Conservation (phyloP, 2,329 filamentous ascomycete species). For the Alternaria sp. region DNA sequence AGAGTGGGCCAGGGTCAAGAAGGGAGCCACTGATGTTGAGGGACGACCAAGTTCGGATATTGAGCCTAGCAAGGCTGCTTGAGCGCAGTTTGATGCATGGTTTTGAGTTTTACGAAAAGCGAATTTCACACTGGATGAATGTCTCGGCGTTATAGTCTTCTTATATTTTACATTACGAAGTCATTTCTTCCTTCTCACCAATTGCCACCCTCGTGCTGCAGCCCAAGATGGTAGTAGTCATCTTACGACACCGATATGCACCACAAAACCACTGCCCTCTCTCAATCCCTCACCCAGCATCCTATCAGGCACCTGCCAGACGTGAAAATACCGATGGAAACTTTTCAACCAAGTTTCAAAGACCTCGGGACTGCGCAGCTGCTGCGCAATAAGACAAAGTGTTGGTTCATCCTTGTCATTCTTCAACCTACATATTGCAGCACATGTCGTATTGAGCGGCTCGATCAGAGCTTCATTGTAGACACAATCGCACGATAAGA, state of each 20-base stretch:
- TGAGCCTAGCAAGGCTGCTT: constrained; percentile 16
- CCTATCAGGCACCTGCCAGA: constrained; percentile 76
- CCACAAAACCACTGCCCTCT: constrained; percentile 75
- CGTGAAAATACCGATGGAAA: constrained; percentile 70
- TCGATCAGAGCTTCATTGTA: constrained; percentile 88
- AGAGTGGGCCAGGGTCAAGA: constrained; percentile 49
- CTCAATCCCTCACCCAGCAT: constrained; percentile 65
- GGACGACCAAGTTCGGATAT: constrained; percentile 19
- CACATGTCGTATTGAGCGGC: constrained; percentile 82
- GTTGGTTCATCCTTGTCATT: constrained; percentile 55
- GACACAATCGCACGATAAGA: constrained; percentile 91
- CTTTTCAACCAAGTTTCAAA: constrained; percentile 80
- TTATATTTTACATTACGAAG: neutral
- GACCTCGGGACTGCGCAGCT: constrained; percentile 82
- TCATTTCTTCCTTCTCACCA: neutral
- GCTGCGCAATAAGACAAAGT: constrained; percentile 84
- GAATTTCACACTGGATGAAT: neutral
- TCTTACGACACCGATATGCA: constrained; percentile 70
- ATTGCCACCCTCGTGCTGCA: neutral
- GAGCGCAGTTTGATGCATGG: neutral
- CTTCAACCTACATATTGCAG: constrained; percentile 72
- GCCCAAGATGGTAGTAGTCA: constrained; percentile 4
- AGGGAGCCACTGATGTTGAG: constrained; percentile 27
- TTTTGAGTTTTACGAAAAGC: neutral
- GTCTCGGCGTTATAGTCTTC: neutral